Percentiles rank a stretch among this genome's conserved stretches.
These are phyloP conservation scores for Aspergillus sp. DNA, from an alignment of 2,329 filamentous ascomycete genomes.

Conservation along the genomic window DNA sequence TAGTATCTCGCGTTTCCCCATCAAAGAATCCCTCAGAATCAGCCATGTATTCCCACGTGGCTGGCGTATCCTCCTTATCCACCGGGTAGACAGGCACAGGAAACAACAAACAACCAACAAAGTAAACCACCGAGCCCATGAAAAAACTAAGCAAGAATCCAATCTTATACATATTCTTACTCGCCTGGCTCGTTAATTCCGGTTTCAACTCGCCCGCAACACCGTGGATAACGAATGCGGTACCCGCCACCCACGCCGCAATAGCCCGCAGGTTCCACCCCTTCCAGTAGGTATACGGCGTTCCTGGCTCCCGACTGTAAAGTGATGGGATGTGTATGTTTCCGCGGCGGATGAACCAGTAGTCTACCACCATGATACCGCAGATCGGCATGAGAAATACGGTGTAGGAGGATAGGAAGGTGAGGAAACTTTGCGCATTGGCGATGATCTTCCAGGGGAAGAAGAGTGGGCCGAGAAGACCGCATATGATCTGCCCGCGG, in stretches of 20 bases:
- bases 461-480: conserved; percentile 20
- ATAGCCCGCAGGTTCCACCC: conserved; percentile 1
- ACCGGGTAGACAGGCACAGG: background rate
- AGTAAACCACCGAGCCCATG: conserved; percentile 1
- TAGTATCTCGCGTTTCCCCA: background rate
- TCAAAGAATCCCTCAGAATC: conserved; percentile 7
- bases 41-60: conserved; percentile 2
- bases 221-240: conserved; percentile 1
- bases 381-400: conserved; percentile 28
- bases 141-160: conserved; percentile 8
- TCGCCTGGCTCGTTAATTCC: background rate
- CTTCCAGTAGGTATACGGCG: conserved; percentile 5
- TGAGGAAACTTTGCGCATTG: conserved; percentile 23
- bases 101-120: background rate
- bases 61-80: background rate
- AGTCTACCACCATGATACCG: conserved; percentile 5
- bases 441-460: conserved; percentile 29
- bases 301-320: background rate
- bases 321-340: conserved; percentile 8
- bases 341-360: conserved; percentile 6
- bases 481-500: conserved; percentile 32
- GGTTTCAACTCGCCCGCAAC: conserved; percentile 8
- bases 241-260: background rate
- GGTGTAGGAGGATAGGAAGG: conserved; percentile 26
- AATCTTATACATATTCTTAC: conserved; percentile 11